Percentiles rank a stretch among this genome's conserved stretches.
Evolutionary conservation across 768 basidiomycete species (phyloP).

Genomic region (Boletellus ananas): DNA sequence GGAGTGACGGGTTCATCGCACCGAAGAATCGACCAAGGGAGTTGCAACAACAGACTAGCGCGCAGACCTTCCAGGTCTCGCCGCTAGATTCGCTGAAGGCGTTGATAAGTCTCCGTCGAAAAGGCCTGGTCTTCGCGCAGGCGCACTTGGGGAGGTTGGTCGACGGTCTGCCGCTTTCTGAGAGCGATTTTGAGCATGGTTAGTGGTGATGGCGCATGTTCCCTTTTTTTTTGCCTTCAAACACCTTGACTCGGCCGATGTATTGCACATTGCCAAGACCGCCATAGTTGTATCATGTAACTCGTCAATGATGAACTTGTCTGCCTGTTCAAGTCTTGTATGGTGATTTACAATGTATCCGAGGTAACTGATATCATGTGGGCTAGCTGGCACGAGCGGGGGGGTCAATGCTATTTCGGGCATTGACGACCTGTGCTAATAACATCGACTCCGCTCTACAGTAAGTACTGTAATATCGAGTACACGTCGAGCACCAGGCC

Average conservation of each 20-base stretch:
- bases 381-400: no score
- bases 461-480: no score
- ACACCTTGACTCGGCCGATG: no score
- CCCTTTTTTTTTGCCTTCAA: background rate
- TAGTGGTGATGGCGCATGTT: background rate
- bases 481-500: background rate
- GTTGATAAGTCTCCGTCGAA: constrained; percentile 31
- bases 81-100: constrained; percentile 29
- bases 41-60: background rate
- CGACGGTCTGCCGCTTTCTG: constrained; percentile 19
- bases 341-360: background rate
- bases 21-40: background rate
- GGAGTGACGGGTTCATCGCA: constrained; percentile 3
- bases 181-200: constrained; percentile 22
- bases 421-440: background rate
- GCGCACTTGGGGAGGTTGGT: constrained; percentile 42
- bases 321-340: background rate
- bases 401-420: constrained; percentile 10
- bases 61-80: constrained; percentile 32
- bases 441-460: background rate
- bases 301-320: background rate
- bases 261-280: background rate
- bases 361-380: no score
- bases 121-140: constrained; percentile 33
- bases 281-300: no score